Percentiles rank a stretch among this genome's conserved stretches.
Conservation (phyloP, 805 yeast genomes). For the Huiozyma naganishii region DNA sequence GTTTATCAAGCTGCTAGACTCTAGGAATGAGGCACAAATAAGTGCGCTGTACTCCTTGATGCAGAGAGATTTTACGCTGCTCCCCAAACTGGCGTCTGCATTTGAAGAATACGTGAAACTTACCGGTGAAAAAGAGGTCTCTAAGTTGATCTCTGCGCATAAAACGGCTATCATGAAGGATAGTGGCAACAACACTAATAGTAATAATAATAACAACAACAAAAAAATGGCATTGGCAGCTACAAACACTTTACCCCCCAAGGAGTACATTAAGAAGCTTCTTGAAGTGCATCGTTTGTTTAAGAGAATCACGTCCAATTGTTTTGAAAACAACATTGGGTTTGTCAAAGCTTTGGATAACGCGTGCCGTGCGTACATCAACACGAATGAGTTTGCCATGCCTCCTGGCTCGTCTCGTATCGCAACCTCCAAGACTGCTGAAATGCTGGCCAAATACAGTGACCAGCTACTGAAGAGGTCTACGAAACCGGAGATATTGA, state of each 20-base stretch:
- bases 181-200: conserved; percentile 9
- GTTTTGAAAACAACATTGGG: conserved; percentile 55
- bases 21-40: conserved; percentile 48
- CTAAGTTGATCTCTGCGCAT: conserved; percentile 14
- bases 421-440: conserved; percentile 74
- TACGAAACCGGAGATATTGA: conserved; percentile 56
- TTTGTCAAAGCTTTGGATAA: conserved; percentile 81
- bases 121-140: conserved; percentile 37
- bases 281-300: conserved; percentile 60
- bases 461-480: conserved; percentile 73
- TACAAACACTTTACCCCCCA: conserved; percentile 36
- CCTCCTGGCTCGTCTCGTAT: conserved; percentile 40
- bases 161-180: conserved; percentile 11
- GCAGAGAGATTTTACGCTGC: conserved; percentile 66
- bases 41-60: conserved; percentile 67
- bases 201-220: conserved; percentile 21
- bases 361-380: conserved; percentile 80
- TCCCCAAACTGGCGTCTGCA: conserved; percentile 63
- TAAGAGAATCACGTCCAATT: conserved; percentile 22
- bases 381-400: conserved; percentile 69
- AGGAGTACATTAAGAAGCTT: conserved; percentile 66
- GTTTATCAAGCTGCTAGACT: conserved; percentile 63
- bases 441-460: conserved; percentile 77
- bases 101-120: conserved; percentile 64
- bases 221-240: conserved; percentile 33